Conservation (phyloP, 352 stramenopile species). For the Phytophthora fragariae region DNA sequence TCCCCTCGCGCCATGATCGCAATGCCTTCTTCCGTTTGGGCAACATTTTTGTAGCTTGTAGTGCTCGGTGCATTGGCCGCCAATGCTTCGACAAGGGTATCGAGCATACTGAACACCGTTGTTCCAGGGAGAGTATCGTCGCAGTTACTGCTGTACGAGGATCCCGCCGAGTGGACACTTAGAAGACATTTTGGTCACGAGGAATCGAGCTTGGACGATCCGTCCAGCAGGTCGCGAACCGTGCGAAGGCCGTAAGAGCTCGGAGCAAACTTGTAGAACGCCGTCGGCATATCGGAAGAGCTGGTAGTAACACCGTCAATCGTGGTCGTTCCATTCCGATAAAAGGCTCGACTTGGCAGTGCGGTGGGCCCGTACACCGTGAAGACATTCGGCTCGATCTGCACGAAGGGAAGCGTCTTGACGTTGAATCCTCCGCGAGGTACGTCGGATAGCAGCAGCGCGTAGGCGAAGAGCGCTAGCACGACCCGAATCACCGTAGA, state of each 20-base stretch:
- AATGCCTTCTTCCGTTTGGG: conserved; percentile 47
- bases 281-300: conserved; percentile 25
- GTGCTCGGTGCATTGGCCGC: conserved; percentile 50
- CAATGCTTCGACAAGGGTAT: conserved; percentile 47
- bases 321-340: conserved; percentile 31
- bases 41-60: conserved; percentile 63
- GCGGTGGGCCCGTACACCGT: conserved; percentile 48
- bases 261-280: conserved; percentile 53
- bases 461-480: conserved; percentile 51
- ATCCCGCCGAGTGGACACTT: conserved; percentile 24
- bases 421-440: conserved; percentile 47
- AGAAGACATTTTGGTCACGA: conserved; percentile 35
- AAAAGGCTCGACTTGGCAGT: conserved; percentile 39
- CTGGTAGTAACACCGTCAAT: conserved; percentile 7
- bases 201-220: conserved; percentile 19
- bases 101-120: conserved; percentile 53
- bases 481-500: conserved; percentile 39
- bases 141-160: conserved; percentile 45
- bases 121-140: conserved; percentile 26
- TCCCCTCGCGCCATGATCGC: conserved; percentile 51
- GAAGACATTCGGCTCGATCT: conserved; percentile 66
- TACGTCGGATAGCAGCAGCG: conserved; percentile 56
- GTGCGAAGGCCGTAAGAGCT: conserved; percentile 58
- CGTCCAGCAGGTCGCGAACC: conserved; percentile 39
- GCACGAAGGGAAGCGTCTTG: conserved; percentile 46